Evolutionary conservation across 208 protist genomes (phyloP).

Genomic region (Leptomonas seymouri): DNA sequence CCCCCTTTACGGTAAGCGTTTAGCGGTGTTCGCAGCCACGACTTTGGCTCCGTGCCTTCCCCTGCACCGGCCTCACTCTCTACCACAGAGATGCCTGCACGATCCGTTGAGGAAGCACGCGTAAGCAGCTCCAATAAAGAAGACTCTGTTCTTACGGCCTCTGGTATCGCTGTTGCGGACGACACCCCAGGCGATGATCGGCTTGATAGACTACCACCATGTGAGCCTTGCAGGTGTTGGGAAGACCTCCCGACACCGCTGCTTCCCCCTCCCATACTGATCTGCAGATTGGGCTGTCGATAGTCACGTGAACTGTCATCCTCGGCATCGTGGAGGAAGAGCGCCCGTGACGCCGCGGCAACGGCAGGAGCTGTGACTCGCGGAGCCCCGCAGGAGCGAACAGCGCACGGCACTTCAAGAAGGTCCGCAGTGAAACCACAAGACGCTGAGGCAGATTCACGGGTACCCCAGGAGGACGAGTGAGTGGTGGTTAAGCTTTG

Average conservation of each 20-base stretch:
- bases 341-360: neutral
- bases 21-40: neutral
- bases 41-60: neutral
- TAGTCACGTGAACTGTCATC: neutral
- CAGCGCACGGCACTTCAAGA: too few species aligned
- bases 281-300: neutral
- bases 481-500: neutral
- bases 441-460: too few species aligned
- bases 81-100: neutral
- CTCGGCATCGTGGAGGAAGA: conserved; percentile 7
- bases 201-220: neutral
- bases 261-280: too few species aligned
- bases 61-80: neutral
- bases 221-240: neutral
- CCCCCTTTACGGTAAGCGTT: neutral
- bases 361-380: too few species aligned
- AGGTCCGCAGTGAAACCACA: too few species aligned
- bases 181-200: conserved; percentile 1
- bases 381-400: too few species aligned
- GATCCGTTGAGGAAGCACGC: conserved; percentile 3
- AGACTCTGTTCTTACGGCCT: neutral
- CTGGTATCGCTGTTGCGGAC: neutral
- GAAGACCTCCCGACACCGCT: neutral
- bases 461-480: neutral
- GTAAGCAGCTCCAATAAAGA: conserved; percentile 9